Evolutionary conservation across 129 eudicot species (phyloP).

Genomic region (Lactuca sativa): DNA sequence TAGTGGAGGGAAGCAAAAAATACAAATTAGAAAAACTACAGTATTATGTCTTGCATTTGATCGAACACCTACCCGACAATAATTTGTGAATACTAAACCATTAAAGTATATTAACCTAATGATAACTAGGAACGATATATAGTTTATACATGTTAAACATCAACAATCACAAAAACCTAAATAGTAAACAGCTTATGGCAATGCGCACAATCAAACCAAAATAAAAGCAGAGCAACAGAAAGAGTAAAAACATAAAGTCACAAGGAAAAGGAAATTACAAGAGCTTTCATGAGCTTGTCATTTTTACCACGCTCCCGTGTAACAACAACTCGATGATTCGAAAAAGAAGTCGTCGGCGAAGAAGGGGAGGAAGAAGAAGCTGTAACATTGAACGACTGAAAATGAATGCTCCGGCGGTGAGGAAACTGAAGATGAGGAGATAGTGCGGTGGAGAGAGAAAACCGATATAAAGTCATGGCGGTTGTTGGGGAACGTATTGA

Average conservation of each 20-base stretch:
- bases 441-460: conserved; percentile 42
- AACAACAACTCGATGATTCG: conserved; percentile 65
- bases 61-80: conserved; percentile 31
- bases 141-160: not conserved
- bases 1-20: not conserved
- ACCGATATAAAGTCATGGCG: conserved; percentile 25
- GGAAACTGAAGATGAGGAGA: conserved; percentile 24
- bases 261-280: conserved; percentile 38
- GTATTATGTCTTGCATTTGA: conserved; percentile 22
- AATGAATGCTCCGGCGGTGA: conserved; percentile 29
- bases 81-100: not conserved
- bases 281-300: conserved; percentile 69
- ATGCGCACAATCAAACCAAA: conserved; percentile 17
- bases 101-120: not conserved
- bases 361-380: conserved; percentile 34
- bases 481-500: conserved; percentile 4
- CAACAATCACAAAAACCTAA: conserved; percentile 5
- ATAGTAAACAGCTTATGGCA: not conserved
- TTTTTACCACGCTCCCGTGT: conserved; percentile 94
- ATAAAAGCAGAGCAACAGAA: not conserved
- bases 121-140: not conserved
- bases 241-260: not conserved
- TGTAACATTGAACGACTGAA: conserved; percentile 26
- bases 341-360: conserved; percentile 30
- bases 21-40: not conserved